Conservation (phyloP, 1,139 yeast genomes). For the Pichia sp. region DNA sequence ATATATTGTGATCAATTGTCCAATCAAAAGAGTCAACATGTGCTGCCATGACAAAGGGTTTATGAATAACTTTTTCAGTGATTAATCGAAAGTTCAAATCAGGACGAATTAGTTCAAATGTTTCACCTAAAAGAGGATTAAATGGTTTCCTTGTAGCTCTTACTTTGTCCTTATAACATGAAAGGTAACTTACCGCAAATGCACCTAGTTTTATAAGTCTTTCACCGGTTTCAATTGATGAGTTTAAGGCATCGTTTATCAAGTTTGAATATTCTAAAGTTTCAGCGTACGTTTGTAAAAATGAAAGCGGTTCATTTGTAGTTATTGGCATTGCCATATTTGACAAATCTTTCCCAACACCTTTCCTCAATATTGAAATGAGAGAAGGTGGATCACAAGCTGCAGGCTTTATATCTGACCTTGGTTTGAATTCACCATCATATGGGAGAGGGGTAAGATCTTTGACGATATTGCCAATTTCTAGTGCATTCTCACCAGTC, state of each 20-base stretch:
- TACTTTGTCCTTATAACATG: constrained; percentile 65
- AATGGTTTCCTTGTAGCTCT: constrained; percentile 83
- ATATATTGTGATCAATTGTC: constrained; percentile 67
- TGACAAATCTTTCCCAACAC: constrained; percentile 85
- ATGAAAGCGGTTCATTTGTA: constrained; percentile 82
- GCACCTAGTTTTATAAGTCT: constrained; percentile 65
- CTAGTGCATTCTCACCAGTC: not conserved
- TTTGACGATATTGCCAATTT: not conserved
- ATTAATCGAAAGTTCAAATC: constrained; percentile 74
- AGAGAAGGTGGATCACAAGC: constrained; percentile 73
- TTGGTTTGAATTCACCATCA: constrained; percentile 39
- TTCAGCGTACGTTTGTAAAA: constrained; percentile 74
- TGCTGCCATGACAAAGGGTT: constrained; percentile 80
- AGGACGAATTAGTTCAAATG: constrained; percentile 84
- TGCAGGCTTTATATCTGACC: constrained; percentile 54
- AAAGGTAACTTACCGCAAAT: constrained; percentile 70
- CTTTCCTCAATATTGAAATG: constrained; percentile 71
- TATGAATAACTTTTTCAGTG: constrained; percentile 92
- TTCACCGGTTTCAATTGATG: constrained; percentile 38
- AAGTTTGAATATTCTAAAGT: constrained; percentile 66
- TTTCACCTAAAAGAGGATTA: constrained; percentile 90
- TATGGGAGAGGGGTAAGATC: constrained; percentile 59
- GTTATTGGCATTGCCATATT: constrained; percentile 92
- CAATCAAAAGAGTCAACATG: constrained; percentile 68
- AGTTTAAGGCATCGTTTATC: constrained; percentile 49